Evolutionary conservation across 177 flowering plant species (phyloP).

Genomic region (Tripterygium wilfordii): DNA sequence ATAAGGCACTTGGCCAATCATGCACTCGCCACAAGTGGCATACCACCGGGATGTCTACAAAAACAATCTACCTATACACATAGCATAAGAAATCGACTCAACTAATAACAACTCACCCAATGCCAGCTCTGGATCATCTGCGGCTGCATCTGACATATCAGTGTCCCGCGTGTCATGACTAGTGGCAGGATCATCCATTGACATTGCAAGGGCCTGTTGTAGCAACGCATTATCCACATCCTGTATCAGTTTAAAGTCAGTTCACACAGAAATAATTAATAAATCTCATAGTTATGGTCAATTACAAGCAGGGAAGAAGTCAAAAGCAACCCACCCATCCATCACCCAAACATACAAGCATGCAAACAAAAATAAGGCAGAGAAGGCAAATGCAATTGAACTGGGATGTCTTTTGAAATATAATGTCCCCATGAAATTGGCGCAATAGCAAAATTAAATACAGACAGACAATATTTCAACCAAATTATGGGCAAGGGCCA

Average conservation of each 20-base stretch:
- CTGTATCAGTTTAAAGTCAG: constrained; percentile 28
- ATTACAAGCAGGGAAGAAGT: too few species aligned
- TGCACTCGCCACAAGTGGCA: too few species aligned
- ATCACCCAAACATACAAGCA: too few species aligned
- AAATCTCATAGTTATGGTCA: neutral
- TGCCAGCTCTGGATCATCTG: constrained; percentile 81
- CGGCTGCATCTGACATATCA: constrained; percentile 75
- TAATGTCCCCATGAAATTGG: too few species aligned
- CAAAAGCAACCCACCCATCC: too few species aligned
- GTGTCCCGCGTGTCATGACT: constrained; percentile 41
- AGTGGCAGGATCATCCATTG: constrained; percentile 71
- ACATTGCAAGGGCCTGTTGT: constrained; percentile 88
- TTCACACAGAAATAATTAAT: neutral
- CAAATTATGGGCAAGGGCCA: too few species aligned
- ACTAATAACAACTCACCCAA: constrained; percentile 46
- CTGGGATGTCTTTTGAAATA: too few species aligned
- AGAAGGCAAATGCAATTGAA: too few species aligned
- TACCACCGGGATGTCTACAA: neutral
- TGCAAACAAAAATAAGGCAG: too few species aligned
- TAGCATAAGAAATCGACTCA: neutral
- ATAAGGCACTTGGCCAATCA: too few species aligned
- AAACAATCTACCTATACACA: neutral
- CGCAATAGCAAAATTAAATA: too few species aligned
- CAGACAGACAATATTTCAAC: too few species aligned
- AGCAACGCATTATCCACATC: constrained; percentile 80